Conservation (phyloP, 2,329 filamentous ascomycete species). For the Fusarium albidum region DNA sequence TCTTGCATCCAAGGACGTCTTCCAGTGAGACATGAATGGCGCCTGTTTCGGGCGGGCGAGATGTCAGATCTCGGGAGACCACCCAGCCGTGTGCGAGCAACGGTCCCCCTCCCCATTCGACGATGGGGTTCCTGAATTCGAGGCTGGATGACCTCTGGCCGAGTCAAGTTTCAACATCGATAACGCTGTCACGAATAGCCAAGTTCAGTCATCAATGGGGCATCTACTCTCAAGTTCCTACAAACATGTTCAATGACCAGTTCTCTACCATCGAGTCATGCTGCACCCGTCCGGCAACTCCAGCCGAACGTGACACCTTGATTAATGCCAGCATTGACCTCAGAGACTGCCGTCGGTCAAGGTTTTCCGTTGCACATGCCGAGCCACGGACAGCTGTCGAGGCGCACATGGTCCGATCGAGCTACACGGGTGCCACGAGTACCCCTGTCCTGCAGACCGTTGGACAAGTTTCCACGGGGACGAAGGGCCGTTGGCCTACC, state of each 20-base stretch:
- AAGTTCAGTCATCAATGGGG: too few species aligned
- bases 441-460: slow-evolving; percentile 16
- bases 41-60: slow-evolving; percentile 26
- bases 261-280: slow-evolving; percentile 13
- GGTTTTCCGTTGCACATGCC: slow-evolving; percentile 17
- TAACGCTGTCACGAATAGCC: too few species aligned
- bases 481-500: slow-evolving; percentile 5
- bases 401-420: slow-evolving; percentile 5
- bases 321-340: slow-evolving; percentile 11
- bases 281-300: slow-evolving; percentile 25
- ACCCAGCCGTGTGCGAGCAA: slow-evolving; percentile 12
- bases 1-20: too few species aligned
- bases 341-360: slow-evolving; percentile 11
- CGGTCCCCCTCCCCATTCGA: neutral
- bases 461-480: slow-evolving; percentile 6
- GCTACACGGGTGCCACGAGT: slow-evolving; percentile 29
- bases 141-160: neutral
- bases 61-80: slow-evolving; percentile 29
- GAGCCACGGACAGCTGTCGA: slow-evolving; percentile 7
- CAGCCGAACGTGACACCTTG: slow-evolving; percentile 28
- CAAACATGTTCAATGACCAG: too few species aligned
- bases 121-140: neutral
- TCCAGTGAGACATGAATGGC: slow-evolving; percentile 18
- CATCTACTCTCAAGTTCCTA: too few species aligned
- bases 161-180: neutral